These are phyloP conservation scores for Rhizoclosmatium sp. DNA, from an alignment of 192 early-diverging fungal species.

Conservation along the genomic window DNA sequence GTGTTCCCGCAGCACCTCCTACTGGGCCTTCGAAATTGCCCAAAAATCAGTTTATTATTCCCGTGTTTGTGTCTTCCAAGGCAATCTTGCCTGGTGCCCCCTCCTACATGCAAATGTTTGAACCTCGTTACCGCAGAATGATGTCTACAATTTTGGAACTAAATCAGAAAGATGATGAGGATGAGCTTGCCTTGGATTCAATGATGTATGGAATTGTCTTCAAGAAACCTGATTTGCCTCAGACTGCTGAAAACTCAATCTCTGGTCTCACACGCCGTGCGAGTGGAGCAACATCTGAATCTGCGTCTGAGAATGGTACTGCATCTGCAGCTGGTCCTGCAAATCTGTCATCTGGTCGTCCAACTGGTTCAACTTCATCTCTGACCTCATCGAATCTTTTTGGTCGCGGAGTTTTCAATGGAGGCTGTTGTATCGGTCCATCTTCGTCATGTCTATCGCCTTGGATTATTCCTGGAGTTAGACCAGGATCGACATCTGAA, in stretches of 20 bases:
- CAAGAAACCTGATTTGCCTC: too few relatives aligned
- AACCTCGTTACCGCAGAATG: conserved; percentile 71
- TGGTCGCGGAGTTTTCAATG: conserved; percentile 7
- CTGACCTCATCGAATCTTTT: conserved; percentile 6
- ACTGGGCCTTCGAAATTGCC: conserved; percentile 27
- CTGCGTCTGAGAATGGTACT: too few relatives aligned
- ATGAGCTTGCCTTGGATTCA: background rate
- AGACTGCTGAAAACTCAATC: background rate
- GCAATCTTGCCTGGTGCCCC: conserved; percentile 67
- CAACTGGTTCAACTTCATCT: background rate
- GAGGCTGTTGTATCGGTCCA: background rate
- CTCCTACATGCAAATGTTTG: conserved; percentile 69
- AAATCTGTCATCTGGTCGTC: background rate
- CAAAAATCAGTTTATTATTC: conserved; percentile 52
- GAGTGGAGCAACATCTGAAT: background rate
- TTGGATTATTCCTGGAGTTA: conserved; percentile 6
- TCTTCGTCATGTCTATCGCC: background rate
- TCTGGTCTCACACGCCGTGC: background rate
- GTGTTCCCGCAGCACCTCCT: background rate
- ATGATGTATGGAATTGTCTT: conserved; percentile 36
- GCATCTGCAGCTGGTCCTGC: background rate
- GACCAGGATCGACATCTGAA: conserved; percentile 13
- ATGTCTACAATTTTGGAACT: conserved; percentile 33
- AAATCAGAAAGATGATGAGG: background rate
- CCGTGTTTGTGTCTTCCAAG: conserved; percentile 62